These are phyloP conservation scores for Penicillium sp. DNA, from an alignment of 2,329 filamentous ascomycete genomes.

Conservation along the genomic window DNA sequence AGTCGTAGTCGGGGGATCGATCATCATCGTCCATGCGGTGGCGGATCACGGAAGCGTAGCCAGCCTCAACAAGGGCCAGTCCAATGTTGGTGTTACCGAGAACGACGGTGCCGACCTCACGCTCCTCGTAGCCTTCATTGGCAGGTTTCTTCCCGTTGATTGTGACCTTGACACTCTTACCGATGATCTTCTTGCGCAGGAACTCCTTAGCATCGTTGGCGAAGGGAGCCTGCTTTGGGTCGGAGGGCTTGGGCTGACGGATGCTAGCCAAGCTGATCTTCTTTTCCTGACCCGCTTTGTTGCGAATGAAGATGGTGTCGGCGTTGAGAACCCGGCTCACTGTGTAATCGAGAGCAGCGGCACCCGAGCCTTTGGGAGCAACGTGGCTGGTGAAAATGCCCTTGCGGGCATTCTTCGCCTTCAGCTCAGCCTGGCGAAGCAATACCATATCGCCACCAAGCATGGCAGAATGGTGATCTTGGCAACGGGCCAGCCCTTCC, in stretches of 20 bases:
- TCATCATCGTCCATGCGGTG: constrained; percentile 94
- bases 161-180: constrained; percentile 85
- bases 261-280: constrained; percentile 89
- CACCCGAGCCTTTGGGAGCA: constrained; percentile 54
- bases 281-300: constrained; percentile 79
- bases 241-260: constrained; percentile 81
- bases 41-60: constrained; percentile 88
- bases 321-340: constrained; percentile 82
- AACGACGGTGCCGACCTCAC: constrained; percentile 85
- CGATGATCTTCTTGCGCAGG: constrained; percentile 85
- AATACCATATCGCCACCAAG: constrained; percentile 81
- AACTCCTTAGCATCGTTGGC: constrained; percentile 94
- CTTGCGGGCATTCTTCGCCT: constrained; percentile 68
- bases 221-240: constrained; percentile 82
- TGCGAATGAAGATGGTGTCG: constrained; percentile 81
- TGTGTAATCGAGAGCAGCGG: constrained; percentile 64
- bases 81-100: constrained; percentile 83
- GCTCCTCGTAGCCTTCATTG: constrained; percentile 83
- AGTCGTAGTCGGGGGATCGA: constrained; percentile 85
- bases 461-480: constrained; percentile 91
- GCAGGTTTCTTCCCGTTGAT: constrained; percentile 89
- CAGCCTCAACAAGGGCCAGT: constrained; percentile 78
- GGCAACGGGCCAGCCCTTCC: constrained; percentile 83
- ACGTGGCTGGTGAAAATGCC: constrained; percentile 79
- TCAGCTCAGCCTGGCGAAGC: constrained; percentile 79